phyloP scores from a whole-genome alignment of 805 yeast genomes.

The Lachancea cidri region DNA sequence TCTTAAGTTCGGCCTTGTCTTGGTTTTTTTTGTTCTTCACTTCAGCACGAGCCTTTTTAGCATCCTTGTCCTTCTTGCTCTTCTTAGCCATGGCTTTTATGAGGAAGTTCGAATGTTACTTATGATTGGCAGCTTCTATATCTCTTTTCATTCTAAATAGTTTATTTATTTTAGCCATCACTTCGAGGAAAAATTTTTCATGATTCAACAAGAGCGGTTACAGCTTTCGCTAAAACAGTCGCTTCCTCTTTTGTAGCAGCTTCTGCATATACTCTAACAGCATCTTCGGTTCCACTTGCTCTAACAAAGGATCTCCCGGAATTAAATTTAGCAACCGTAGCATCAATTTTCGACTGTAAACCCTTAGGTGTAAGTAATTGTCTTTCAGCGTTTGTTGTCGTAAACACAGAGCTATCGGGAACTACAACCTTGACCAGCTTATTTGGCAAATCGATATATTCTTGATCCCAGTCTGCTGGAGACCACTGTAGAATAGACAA shows the following conservation, averaged over 20 bases:
- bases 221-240: constrained; percentile 39
- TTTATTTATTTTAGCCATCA: not conserved
- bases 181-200: not conserved
- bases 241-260: constrained; percentile 53
- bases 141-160: no score
- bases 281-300: constrained; percentile 97
- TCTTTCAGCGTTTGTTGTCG: constrained; percentile 89
- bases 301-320: constrained; percentile 87
- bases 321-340: constrained; percentile 46
- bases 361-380: constrained; percentile 71
- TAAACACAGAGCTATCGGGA: constrained; percentile 70
- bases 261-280: constrained; percentile 93
- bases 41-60: constrained; percentile 84
- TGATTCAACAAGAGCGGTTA: constrained; percentile 13
- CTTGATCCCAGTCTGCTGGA: constrained; percentile 68
- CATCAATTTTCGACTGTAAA: constrained; percentile 69
- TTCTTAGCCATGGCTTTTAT: constrained; percentile 80
- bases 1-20: constrained; percentile 67
- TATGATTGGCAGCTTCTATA: no score
- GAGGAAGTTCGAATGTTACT: no score
- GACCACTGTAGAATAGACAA: constrained; percentile 49
- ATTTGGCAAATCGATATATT: constrained; percentile 85
- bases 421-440: constrained; percentile 76
- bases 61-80: constrained; percentile 80
- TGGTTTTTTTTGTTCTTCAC: constrained; percentile 73